Conservation (phyloP, 352 stramenopile species). For the Pythium plurisporium region DNA sequence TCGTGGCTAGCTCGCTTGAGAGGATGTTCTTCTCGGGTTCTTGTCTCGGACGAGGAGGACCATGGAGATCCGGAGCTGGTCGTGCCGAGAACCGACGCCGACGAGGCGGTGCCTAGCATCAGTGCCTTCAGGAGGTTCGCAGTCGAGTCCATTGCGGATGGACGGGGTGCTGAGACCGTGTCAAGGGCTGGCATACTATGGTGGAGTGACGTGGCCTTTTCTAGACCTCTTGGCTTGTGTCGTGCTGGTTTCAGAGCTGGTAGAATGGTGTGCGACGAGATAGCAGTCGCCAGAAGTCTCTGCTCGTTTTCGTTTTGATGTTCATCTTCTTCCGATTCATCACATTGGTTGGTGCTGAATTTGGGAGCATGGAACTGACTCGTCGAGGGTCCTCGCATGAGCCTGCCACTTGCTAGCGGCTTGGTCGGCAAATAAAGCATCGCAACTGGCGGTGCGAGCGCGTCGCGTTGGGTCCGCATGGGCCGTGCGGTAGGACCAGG, state of each 20-base stretch:
- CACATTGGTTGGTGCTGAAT: slow-evolving; percentile 15
- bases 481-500: slow-evolving; percentile 25
- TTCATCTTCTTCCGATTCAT: slow-evolving; percentile 14
- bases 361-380: background rate
- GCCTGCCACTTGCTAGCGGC: slow-evolving; percentile 23
- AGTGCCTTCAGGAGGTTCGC: slow-evolving; percentile 27
- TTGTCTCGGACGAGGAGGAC: background rate
- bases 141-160: slow-evolving; percentile 20
- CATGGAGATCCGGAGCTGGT: slow-evolving; percentile 1
- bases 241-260: slow-evolving; percentile 4
- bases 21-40: no score
- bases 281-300: background rate
- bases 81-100: slow-evolving; percentile 10
- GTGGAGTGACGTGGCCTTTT: background rate
- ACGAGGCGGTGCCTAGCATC: slow-evolving; percentile 23
- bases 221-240: background rate
- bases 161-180: background rate
- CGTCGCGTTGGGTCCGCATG: slow-evolving; percentile 20
- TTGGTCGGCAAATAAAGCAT: slow-evolving; percentile 67
- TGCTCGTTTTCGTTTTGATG: background rate
- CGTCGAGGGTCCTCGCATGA: slow-evolving; percentile 11
- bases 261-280: slow-evolving; percentile 21
- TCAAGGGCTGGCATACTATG: background rate
- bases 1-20: slow-evolving; percentile 12
- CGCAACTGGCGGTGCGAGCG: slow-evolving; percentile 24